Conservation (phyloP, 73 alveolate genomes). For the Paramecium octaurelia region DNA sequence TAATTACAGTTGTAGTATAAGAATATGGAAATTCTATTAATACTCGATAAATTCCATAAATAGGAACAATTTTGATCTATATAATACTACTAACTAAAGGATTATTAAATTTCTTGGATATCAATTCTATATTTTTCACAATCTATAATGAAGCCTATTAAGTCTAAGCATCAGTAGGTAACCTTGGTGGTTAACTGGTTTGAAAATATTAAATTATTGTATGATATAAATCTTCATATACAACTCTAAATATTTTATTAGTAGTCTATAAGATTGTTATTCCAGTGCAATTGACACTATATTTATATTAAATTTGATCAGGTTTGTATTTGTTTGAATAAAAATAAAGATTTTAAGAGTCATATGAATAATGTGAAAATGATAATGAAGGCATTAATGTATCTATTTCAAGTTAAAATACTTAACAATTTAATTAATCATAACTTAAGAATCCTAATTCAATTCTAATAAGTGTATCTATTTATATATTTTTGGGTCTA, state of each 20-base stretch:
- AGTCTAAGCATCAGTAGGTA: background rate
- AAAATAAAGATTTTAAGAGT: background rate
- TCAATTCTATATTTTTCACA: background rate
- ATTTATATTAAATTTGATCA: background rate
- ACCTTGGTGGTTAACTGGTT: background rate
- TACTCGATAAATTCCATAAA: background rate
- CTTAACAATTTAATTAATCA: background rate
- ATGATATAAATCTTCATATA: background rate
- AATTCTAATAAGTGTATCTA: background rate
- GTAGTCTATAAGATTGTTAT: background rate
- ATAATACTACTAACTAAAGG: background rate
- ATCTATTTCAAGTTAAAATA: background rate
- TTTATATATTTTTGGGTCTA: background rate
- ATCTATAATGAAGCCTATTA: background rate
- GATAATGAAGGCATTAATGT: background rate
- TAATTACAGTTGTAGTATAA: background rate
- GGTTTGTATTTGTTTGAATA: background rate
- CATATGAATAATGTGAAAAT: background rate
- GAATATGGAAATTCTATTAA: background rate
- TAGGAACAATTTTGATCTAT: background rate
- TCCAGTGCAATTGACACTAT: conserved; percentile 15
- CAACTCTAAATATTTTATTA: background rate
- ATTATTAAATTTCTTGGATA: background rate
- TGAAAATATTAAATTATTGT: background rate
- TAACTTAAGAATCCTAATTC: conserved; percentile 4